These are phyloP conservation scores for Globisporangium camurandrum DNA, from an alignment of 352 stramenopile species.

Conservation along the genomic window DNA sequence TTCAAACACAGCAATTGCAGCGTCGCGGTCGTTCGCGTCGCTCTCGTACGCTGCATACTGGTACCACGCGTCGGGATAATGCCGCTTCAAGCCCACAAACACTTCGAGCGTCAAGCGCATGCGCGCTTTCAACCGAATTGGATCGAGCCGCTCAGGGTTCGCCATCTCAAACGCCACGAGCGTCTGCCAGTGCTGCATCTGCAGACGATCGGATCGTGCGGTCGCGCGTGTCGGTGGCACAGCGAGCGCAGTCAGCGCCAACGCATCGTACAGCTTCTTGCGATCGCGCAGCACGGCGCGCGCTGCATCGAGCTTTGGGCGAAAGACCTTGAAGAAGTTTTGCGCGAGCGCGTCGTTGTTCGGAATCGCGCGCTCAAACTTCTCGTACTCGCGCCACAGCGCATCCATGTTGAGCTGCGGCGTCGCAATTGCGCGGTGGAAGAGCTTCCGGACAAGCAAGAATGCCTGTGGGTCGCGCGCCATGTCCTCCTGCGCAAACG, in stretches of 20 bases:
- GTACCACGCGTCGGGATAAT: conserved; percentile 81
- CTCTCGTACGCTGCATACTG: conserved; percentile 81
- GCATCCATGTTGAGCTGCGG: conserved; percentile 73
- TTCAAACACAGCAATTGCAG: conserved; percentile 57
- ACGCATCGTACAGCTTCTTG: conserved; percentile 74
- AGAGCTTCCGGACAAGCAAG: conserved; percentile 72
- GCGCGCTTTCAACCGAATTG: conserved; percentile 65
- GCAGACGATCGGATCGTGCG: conserved; percentile 24
- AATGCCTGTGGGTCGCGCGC: conserved; percentile 56
- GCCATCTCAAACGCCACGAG: conserved; percentile 67
- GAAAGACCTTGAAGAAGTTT: conserved; percentile 87
- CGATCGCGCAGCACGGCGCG: conserved; percentile 73
- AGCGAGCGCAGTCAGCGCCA: conserved; percentile 66
- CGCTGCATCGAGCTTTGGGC: conserved; percentile 75
- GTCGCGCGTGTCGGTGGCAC: conserved; percentile 28
- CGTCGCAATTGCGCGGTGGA: conserved; percentile 73
- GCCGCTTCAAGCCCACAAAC: conserved; percentile 68
- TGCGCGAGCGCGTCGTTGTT: conserved; percentile 83
- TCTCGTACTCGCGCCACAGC: conserved; percentile 85
- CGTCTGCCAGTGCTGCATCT: conserved; percentile 76
- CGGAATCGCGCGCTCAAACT: conserved; percentile 80
- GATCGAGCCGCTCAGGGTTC: conserved; percentile 79
- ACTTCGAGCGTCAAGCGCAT: conserved; percentile 82
- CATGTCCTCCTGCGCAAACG: conserved; percentile 69
- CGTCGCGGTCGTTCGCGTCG: conserved; percentile 63